Base-by-base conservation (phyloP, 2,329 filamentous ascomycete species). In the Onygena corvina region DNA sequence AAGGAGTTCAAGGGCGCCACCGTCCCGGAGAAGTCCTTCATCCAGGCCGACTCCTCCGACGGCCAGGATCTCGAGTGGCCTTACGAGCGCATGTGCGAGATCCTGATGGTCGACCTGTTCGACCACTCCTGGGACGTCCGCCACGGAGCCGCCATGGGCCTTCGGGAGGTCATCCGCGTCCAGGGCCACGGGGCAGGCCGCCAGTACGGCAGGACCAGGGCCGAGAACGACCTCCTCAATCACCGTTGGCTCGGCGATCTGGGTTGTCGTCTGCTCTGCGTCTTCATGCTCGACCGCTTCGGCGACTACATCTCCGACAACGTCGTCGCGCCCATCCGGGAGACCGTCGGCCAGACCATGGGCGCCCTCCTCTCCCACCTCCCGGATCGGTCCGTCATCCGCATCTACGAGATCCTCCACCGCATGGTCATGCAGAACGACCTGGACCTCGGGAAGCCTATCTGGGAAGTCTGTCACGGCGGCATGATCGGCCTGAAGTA, bases 301-400 rank as follows among this genome's bases (percentile, higher is more conserved):
- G 93, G 89, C 50, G 92, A 98, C 62, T 98, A 95, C 69, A 92
- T 93, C 52, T 94, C 89, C 3, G 92, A 98, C 65, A 98, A 87
- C 48, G 94, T 93, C 0, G 88, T 98, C 34, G 92, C 92, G 0
- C 92, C 92, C 0, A 95, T 98, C 55, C 77, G 92, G 56, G 92
- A 98, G 69, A 94, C 89, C 0, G 86, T 94, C 34, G 92, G 92
- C 40, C 92, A 98, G 67, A 90, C 89, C 2, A 73, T 98, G 11
- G 93, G 90, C 58, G 87, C 90, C 9, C 79, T 93, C 11, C 71
- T 98, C 48, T 87, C 86, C 56, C 87, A 94, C 63, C 75, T 98
- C 4, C 81, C 87, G 0, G 72, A 82, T 1, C 71, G 76, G 12
- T 90, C 86, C 3, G 90, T 98, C 20, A 79, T 90, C 58, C 78